phyloP scores from a whole-genome alignment of 2,329 filamentous ascomycete genomes.

The Aureobasidium namibiae region DNA sequence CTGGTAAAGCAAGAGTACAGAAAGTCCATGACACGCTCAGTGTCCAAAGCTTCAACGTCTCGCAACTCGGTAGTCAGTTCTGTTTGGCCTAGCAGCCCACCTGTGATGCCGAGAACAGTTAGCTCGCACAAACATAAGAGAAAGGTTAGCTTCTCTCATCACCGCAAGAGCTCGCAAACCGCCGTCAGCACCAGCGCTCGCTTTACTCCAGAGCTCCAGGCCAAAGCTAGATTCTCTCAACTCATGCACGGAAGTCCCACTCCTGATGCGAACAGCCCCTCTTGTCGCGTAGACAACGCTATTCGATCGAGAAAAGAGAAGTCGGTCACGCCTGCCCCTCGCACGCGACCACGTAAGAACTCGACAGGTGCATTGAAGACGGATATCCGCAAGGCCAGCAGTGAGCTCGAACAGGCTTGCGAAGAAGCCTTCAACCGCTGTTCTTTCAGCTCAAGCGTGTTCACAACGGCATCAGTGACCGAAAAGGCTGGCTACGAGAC shows the following conservation, averaged over 20 bases:
- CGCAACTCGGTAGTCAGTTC: slow-evolving; percentile 39
- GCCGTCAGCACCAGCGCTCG: slow-evolving; percentile 31
- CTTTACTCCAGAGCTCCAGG: slow-evolving; percentile 24
- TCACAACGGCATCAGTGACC: slow-evolving; percentile 26
- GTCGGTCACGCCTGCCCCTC: slow-evolving; percentile 19
- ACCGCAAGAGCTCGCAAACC: slow-evolving; percentile 37
- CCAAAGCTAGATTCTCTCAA: slow-evolving; percentile 22
- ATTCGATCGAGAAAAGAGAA: slow-evolving; percentile 30
- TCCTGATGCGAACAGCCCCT: slow-evolving; percentile 21
- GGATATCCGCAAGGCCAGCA: slow-evolving; percentile 75
- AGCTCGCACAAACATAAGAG: slow-evolving; percentile 43
- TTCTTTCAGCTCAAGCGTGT: slow-evolving; percentile 45
- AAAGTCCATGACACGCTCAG: slow-evolving; percentile 17
- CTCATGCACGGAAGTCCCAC: slow-evolving; percentile 16
- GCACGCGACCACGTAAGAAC: slow-evolving; percentile 29
- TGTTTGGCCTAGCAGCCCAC: slow-evolving; percentile 40
- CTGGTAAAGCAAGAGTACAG: slow-evolving; percentile 15
- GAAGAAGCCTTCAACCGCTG: slow-evolving; percentile 83
- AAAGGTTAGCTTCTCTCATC: slow-evolving; percentile 53
- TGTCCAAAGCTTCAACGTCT: slow-evolving; percentile 29
- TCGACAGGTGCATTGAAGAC: slow-evolving; percentile 50
- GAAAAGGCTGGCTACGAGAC: slow-evolving; percentile 39
- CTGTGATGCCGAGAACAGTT: slow-evolving; percentile 25
- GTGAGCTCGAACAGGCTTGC: slow-evolving; percentile 78
- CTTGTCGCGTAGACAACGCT: slow-evolving; percentile 22